Conservation (phyloP, 345 rosid species). For the Syzygium aromaticum region DNA sequence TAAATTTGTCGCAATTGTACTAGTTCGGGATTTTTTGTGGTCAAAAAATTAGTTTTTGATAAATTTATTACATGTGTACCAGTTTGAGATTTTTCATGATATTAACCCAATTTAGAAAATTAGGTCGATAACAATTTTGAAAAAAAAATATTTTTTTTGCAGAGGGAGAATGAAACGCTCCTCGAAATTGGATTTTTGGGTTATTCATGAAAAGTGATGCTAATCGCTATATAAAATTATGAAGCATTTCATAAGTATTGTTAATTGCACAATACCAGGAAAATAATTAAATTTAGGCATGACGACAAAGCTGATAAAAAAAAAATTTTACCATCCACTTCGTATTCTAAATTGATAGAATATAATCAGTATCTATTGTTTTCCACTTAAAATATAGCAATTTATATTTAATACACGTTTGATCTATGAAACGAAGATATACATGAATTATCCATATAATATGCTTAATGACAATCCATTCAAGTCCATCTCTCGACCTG, state of each 20-base stretch:
- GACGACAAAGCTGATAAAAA: background rate
- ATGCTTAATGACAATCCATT: background rate
- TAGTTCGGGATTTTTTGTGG: no score
- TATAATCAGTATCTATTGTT: background rate
- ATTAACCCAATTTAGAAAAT: background rate
- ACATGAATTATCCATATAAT: background rate
- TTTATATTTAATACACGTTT: background rate
- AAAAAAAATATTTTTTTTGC: background rate
- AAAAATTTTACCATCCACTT: rapidly evolving
- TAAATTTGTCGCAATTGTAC: no score
- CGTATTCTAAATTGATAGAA: background rate
- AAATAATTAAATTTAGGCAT: background rate
- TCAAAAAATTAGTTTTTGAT: no score
- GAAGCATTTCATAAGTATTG: background rate
- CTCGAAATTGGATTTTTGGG: background rate
- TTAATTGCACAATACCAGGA: rapidly evolving
- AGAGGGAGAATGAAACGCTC: background rate
- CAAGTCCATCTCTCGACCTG: background rate
- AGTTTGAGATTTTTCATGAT: no score
- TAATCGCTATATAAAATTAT: background rate
- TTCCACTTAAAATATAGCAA: background rate
- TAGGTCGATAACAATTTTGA: background rate
- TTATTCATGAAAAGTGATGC: background rate
- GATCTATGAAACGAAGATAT: background rate
- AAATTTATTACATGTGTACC: no score